Conservation (phyloP, 1,139 yeast genomes). For the Taphrina pruni region DNA sequence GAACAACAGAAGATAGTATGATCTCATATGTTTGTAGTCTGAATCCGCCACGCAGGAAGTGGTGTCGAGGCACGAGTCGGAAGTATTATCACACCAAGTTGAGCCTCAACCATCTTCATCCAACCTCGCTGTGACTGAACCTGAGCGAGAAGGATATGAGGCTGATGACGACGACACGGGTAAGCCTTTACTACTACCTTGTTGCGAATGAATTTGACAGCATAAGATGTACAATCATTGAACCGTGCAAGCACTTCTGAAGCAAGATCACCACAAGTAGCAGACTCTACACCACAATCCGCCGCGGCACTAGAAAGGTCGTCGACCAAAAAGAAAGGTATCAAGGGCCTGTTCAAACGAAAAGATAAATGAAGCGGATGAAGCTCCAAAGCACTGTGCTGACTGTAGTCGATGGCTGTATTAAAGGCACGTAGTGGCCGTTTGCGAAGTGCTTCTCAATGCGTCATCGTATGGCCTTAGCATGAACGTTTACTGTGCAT, state of each 20-base stretch:
- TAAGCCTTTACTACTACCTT: background rate
- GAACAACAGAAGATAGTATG: background rate
- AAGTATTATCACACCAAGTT: background rate
- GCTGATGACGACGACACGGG: conserved; percentile 38
- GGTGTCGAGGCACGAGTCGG: no score
- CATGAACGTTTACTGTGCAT: background rate
- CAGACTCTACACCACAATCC: conserved; percentile 1
- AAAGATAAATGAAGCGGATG: conserved; percentile 14
- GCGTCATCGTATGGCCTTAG: no score
- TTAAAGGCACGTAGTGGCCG: no score
- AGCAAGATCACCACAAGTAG: background rate
- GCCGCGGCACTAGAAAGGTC: conserved; percentile 15
- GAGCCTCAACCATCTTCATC: background rate
- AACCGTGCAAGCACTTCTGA: background rate
- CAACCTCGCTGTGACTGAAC: conserved; percentile 1
- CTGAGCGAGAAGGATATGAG: conserved; percentile 41
- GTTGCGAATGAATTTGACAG: background rate
- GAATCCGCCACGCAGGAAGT: background rate
- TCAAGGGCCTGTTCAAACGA: conserved; percentile 29
- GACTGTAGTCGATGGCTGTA: background rate
- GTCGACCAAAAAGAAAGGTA: conserved; percentile 26
- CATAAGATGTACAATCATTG: conserved; percentile 2
- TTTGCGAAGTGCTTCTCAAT: no score
- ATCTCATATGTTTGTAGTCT: background rate
- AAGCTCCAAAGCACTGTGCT: background rate